These are phyloP conservation scores for Leccinum pellstonianum DNA, from an alignment of 768 basidiomycete genomes.

Conservation along the genomic window DNA sequence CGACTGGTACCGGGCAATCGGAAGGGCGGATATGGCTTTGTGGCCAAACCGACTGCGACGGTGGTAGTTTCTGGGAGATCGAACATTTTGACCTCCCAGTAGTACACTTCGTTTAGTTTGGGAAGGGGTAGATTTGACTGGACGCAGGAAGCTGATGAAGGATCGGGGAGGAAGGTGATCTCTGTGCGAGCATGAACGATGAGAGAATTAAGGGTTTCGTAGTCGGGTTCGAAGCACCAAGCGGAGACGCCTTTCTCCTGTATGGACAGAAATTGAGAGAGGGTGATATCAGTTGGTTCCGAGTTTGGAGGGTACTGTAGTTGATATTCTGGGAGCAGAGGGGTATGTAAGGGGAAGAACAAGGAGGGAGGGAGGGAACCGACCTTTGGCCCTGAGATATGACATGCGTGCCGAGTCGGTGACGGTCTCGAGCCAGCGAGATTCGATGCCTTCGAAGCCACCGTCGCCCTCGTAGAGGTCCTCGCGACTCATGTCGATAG, in stretches of 20 bases:
- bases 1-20: slow-evolving; percentile 83
- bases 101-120: slow-evolving; percentile 98
- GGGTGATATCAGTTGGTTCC: slow-evolving; percentile 94
- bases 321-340: slow-evolving; percentile 60
- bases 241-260: slow-evolving; percentile 99
- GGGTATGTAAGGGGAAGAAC: slow-evolving; percentile 6
- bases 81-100: slow-evolving; percentile 99
- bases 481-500: slow-evolving; percentile 89
- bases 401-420: slow-evolving; percentile 61
- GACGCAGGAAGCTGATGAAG: slow-evolving; percentile 89
- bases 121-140: slow-evolving; percentile 97
- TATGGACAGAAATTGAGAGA: slow-evolving; percentile 97
- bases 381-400: slow-evolving; percentile 89
- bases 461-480: slow-evolving; percentile 90
- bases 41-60: slow-evolving; percentile 92
- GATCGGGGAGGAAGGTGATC: slow-evolving; percentile 96
- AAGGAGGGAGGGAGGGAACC: slow-evolving; percentile 19
- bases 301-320: slow-evolving; percentile 92
- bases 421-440: slow-evolving; percentile 88
- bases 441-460: slow-evolving; percentile 88
- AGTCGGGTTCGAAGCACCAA: slow-evolving; percentile 99
- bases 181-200: slow-evolving; percentile 95
- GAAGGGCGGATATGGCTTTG: slow-evolving; percentile 96
- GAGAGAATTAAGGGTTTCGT: slow-evolving; percentile 89
- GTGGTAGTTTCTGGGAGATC: slow-evolving; percentile 87